A percentile compares a stretch with the other conserved stretches of the same genome.
These are phyloP conservation scores for Suhomyces yuchorum DNA, from an alignment of 1,139 yeast genomes.

Conservation along the genomic window DNA sequence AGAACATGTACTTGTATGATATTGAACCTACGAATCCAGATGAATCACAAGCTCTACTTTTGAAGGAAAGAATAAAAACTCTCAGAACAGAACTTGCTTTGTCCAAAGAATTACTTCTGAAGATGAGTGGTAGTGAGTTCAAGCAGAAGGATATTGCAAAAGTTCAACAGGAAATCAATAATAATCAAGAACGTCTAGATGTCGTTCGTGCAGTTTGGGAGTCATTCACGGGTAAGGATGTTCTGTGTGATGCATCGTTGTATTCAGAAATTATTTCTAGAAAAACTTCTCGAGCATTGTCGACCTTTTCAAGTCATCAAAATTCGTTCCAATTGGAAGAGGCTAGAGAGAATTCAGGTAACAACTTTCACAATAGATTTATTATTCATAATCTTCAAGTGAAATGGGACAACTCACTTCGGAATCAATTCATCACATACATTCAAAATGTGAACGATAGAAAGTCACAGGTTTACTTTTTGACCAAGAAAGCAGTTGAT, in stretches of 20 bases:
- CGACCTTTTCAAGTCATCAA: conserved; percentile 32
- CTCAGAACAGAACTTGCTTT: conserved; percentile 49
- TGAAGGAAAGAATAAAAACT: conserved; percentile 40
- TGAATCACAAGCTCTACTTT: conserved; percentile 49
- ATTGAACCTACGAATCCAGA: conserved; percentile 43
- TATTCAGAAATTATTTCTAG: conserved; percentile 8
- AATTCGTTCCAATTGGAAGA: conserved; percentile 33
- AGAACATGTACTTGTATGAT: conserved; percentile 52
- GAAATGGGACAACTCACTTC: conserved; percentile 73
- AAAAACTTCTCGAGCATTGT: conserved; percentile 21
- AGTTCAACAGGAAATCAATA: conserved; percentile 34
- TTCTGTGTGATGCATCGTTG: conserved; percentile 19
- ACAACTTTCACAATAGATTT: conserved; percentile 70
- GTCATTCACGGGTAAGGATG: conserved; percentile 18
- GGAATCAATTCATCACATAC: conserved; percentile 65
- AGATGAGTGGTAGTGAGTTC: conserved; percentile 13
- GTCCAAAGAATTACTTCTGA: conserved; percentile 24
- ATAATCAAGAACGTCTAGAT: conserved; percentile 32
- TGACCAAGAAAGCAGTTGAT: conserved; percentile 72
- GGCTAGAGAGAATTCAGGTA: conserved; percentile 31
- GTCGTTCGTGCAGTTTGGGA: conserved; percentile 28
- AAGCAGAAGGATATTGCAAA: conserved; percentile 11
- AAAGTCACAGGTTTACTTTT: conserved; percentile 57
- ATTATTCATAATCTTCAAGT: conserved; percentile 75
- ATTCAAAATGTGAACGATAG: conserved; percentile 61